Evolutionary conservation across 2,329 filamentous ascomycete species (phyloP).

Genomic region (Colletotrichum sansevieriae): DNA sequence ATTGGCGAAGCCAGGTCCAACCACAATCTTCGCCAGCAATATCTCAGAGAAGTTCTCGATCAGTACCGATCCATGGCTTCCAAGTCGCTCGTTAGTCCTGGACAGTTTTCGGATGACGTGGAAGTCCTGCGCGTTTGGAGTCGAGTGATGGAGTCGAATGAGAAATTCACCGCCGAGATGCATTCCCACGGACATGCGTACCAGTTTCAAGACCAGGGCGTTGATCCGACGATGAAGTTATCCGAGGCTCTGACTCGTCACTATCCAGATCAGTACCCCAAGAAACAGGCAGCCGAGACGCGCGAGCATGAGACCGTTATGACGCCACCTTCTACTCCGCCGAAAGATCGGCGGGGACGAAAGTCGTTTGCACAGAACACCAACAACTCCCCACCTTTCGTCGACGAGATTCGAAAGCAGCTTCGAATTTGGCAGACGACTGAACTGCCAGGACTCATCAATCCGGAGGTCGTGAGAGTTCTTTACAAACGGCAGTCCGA

Average conservation of each 20-base stretch:
- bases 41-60: constrained; percentile 45
- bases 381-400: constrained; percentile 17
- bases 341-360: not conserved
- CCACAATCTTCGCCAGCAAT: constrained; percentile 45
- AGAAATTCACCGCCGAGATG: constrained; percentile 48
- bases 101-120: constrained; percentile 35
- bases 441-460: constrained; percentile 50
- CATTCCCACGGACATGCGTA: constrained; percentile 45
- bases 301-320: not conserved
- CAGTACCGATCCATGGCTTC: constrained; percentile 43
- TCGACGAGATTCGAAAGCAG: constrained; percentile 45
- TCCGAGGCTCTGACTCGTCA: not conserved
- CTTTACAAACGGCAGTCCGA: constrained; percentile 50
- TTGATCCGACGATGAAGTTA: constrained; percentile 40
- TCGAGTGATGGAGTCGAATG: constrained; percentile 41
- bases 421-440: constrained; percentile 47
- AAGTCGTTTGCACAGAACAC: not conserved
- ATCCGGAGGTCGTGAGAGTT: constrained; percentile 48
- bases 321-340: constrained; percentile 15
- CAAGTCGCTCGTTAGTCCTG: constrained; percentile 46
- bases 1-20: constrained; percentile 48
- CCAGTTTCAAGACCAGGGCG: constrained; percentile 45
- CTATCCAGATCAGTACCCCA: not conserved
- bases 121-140: constrained; percentile 46
- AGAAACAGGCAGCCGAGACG: not conserved